These are phyloP conservation scores for Cryphonectria carpinicola DNA, from an alignment of 2,329 filamentous ascomycete species.

Conservation along the genomic window DNA sequence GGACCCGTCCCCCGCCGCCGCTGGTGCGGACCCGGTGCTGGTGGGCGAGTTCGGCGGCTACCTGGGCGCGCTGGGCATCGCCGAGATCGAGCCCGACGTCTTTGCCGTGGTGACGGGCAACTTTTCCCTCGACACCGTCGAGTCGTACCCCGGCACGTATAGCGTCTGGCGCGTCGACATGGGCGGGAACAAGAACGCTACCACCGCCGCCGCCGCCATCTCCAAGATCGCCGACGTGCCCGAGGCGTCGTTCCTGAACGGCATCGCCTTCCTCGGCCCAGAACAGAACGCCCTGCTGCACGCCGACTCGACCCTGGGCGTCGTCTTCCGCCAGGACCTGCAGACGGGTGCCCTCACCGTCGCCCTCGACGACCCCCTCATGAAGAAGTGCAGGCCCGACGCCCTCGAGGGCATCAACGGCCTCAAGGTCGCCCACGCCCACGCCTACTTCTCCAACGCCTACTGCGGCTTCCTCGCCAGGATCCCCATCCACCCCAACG, in stretches of 20 bases:
- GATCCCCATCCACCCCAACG: neutral
- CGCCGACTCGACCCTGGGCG: neutral
- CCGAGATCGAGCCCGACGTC: neutral
- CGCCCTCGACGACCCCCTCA: neutral
- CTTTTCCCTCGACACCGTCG: neutral
- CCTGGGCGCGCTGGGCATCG: neutral
- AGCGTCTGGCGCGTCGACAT: neutral
- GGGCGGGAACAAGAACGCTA: neutral
- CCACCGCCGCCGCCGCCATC: neutral
- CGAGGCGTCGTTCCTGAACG: neutral
- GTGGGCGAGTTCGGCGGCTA: neutral
- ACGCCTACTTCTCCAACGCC: neutral
- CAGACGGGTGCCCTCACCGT: neutral
- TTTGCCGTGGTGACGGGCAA: neutral
- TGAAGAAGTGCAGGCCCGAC: neutral
- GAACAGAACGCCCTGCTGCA: neutral
- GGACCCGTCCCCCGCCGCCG: neutral
- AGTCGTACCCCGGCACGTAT: neutral
- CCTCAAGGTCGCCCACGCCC: neutral
- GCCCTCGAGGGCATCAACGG: slow-evolving; percentile 1
- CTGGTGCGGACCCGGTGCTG: neutral
- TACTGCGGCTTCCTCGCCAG: neutral
- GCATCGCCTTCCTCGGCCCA: neutral
- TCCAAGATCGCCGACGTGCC: slow-evolving; percentile 6
- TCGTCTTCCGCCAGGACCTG: neutral